Conservation (phyloP, 768 basidiomycete genomes). For the Agaricus bisporus region DNA sequence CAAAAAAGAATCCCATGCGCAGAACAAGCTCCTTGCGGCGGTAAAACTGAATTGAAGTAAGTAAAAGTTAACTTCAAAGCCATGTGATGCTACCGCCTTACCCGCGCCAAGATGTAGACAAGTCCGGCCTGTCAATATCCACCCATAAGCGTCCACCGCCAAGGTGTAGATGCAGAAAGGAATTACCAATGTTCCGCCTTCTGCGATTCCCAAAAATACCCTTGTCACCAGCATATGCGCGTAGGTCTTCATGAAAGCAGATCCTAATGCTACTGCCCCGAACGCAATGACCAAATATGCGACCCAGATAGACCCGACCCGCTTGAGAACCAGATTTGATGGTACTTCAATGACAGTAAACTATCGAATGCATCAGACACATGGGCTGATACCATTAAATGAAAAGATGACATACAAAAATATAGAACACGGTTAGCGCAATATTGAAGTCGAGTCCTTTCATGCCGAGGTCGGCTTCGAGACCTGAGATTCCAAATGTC, state of each 20-base stretch:
- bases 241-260: constrained; percentile 33
- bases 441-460: constrained; percentile 35
- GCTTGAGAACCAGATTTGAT: constrained; percentile 36
- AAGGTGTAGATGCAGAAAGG: not conserved
- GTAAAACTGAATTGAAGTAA: constrained; percentile 22
- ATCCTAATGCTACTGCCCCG: constrained; percentile 30
- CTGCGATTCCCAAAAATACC: constrained; percentile 34
- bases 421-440: constrained; percentile 35
- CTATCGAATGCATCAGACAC: constrained; percentile 15
- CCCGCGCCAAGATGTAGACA: constrained; percentile 31
- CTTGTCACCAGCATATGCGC: constrained; percentile 28
- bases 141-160: not conserved
- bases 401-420: constrained; percentile 21
- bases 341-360: constrained; percentile 33
- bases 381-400: not conserved
- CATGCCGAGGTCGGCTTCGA: constrained; percentile 37
- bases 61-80: not conserved
- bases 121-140: constrained; percentile 26
- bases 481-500: constrained; percentile 13
- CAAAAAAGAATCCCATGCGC: constrained; percentile 30
- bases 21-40: constrained; percentile 28
- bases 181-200: constrained; percentile 36
- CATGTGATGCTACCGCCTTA: constrained; percentile 17
- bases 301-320: constrained; percentile 32
- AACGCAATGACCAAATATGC: constrained; percentile 32